Evolutionary conservation across 129 eudicot genomes (phyloP), one percentile per base, ranked within the genome.

Genomic region (Solidago caesia): DNA sequence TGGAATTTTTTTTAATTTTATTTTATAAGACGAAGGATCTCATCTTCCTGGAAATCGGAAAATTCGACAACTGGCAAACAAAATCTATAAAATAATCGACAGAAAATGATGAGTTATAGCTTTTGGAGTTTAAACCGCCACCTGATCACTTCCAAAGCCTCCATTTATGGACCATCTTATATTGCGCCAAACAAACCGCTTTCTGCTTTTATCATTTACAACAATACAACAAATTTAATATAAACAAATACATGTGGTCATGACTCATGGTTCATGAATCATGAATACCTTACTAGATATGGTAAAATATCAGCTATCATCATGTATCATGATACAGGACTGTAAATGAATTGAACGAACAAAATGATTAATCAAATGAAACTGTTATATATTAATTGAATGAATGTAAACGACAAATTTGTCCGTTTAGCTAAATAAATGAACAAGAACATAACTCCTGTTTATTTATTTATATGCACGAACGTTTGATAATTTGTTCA

Each of bases 111-210:
- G 7, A 56, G 21, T 43, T 15, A 44, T 10, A 41, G 15, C 55
- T 58, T 72, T 72, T 47, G 70, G 4, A 29, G 46, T 73, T 7
- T 7, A 74, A 62, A 33, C 8, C 14, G 61, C 70, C 70, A 61
- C 70, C 70, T 62, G 47, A 47, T 3, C 48, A 33, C 39, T 33
- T 45, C n/a, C 15, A 6, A 56, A 62, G 33, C 56, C 21, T 25
- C 7, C 52, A 57, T 14, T 44, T 60, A 8, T 8, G 53, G 6
- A 48, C 51, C 63, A 33, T 2, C 64, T 64, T 64, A 8, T 75
- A 75, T 75, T 21, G 62, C 21, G 71, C 79, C 63, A 64, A 64
- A 15, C 26, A 15, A 41, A 52, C 72, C 41, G 60, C 48, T 16
- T 39, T 75, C 1, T 73, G 7, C 65, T 39, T 16, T 62, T 16